Base-by-base conservation (phyloP, 2,329 filamentous ascomycete genomes). In the Hymenoscyphus albidus region DNA sequence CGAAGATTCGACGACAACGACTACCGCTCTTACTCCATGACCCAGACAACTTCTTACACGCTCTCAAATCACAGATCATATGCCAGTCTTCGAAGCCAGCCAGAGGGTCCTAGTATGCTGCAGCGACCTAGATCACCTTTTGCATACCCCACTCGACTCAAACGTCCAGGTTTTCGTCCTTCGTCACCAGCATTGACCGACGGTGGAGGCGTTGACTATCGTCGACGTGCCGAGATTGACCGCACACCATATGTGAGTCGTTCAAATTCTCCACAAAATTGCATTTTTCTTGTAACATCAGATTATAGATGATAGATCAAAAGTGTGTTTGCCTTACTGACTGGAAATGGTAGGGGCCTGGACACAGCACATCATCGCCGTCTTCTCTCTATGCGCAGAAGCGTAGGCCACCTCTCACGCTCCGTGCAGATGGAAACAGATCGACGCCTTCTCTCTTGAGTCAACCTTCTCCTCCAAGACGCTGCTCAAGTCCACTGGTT, bases 101-200 rank as follows among this genome's bases (percentile, higher is more conserved):
- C 76, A 22, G 81, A 82, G 58, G 73, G 73, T 27, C 72, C 72
- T 56, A 64, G 56, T 12, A 73, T 76, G 38, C 70, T 81, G 60
- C 83, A 84, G 68, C 79, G 83, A n/a, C 82, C 84, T 58, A 79
- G 83, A 38, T 86, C 85, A 27, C 84, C 85, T 0, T 86, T 83
- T 66, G 83, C 83, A 27, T 86, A 87, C 65, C 84, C 84, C 32
- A 81, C 83, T 57, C 81, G 84, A 18, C 74, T 86, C 40, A 85
- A 80, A 71, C 80, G 84, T 22, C 83, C 83, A 18, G 82, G 82
- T 2, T 74, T 75, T 61, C 73, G 73, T 2, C 74, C 74, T 51
- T 74, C 71, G 16, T 76, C 74, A 13, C 74, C 74, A 58, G 73
- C 72, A 39, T 65, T 75, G 42, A 74, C 72, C 12, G 72, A 74